Conservation (phyloP, 305 asterid genomes). For the Solanum chacoense region DNA sequence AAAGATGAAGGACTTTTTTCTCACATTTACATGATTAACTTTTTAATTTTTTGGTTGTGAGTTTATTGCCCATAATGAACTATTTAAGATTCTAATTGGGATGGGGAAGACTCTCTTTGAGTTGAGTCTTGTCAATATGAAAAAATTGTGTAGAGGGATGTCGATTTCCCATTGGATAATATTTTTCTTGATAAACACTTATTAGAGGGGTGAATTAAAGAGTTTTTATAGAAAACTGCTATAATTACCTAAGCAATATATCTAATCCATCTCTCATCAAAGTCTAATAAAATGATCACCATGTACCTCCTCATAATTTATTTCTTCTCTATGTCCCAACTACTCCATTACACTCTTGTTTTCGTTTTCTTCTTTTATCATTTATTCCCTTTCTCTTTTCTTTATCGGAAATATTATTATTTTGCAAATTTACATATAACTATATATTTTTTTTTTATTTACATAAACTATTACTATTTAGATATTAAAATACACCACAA, state of each 20-base stretch:
- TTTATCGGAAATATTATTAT: no score
- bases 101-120: slow-evolving; percentile 5
- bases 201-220: background rate
- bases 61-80: slow-evolving; percentile 12
- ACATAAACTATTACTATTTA: background rate
- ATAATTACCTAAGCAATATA: slow-evolving; percentile 10
- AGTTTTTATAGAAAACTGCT: slow-evolving; percentile 1
- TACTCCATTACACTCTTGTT: background rate
- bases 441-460: no score
- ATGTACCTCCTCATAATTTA: slow-evolving; percentile 5
- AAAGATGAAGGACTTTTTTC: slow-evolving; percentile 35
- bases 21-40: slow-evolving; percentile 29
- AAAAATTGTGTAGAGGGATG: slow-evolving; percentile 12
- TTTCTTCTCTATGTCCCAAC: slow-evolving; percentile 5
- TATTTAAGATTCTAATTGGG: slow-evolving; percentile 19
- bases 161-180: slow-evolving; percentile 19
- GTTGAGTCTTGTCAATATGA: slow-evolving; percentile 41
- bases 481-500: background rate
- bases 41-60: slow-evolving; percentile 14
- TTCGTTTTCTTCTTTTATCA: background rate
- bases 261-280: slow-evolving; percentile 29
- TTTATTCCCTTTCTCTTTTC: background rate
- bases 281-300: slow-evolving; percentile 9
- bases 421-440: no score
- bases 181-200: slow-evolving; percentile 9